Evolutionary conservation across 2,329 filamentous ascomycete species (phyloP).

Genomic region (Beauveria scarabaeidicola): DNA sequence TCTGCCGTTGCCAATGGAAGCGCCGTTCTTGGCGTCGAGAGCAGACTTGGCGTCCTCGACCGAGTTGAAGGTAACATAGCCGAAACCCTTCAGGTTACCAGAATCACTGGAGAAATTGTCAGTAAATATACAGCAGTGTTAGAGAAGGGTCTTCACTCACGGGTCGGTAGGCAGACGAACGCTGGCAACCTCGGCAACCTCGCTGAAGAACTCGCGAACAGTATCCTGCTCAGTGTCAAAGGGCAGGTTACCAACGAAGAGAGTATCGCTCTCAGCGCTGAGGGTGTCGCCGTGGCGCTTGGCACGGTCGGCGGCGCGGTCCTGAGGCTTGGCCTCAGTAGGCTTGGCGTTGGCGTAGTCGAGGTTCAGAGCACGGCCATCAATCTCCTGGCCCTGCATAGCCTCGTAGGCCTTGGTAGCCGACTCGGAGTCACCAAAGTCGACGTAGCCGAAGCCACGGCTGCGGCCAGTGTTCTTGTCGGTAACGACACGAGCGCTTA

Average conservation of each 20-base stretch:
- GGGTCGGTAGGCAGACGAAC: slow-evolving; percentile 83
- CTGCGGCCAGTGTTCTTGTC: slow-evolving; percentile 75
- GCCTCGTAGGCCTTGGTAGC: slow-evolving; percentile 64
- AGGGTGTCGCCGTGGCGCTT: slow-evolving; percentile 67
- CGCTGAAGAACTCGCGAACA: slow-evolving; percentile 65
- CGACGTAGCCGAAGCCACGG: slow-evolving; percentile 89
- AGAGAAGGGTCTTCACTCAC: slow-evolving; percentile 32
- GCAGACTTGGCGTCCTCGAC: slow-evolving; percentile 76
- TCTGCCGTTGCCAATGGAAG: slow-evolving; percentile 53
- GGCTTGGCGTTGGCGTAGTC: slow-evolving; percentile 66
- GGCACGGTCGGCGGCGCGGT: slow-evolving; percentile 56
- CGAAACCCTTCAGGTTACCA: slow-evolving; percentile 83
- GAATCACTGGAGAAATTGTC: slow-evolving; percentile 47
- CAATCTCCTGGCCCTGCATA: slow-evolving; percentile 67
- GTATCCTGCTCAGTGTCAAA: slow-evolving; percentile 74
- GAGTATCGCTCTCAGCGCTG: slow-evolving; percentile 73
- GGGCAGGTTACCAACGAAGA: slow-evolving; percentile 86
- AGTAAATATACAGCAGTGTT: not conserved
- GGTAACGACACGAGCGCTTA: slow-evolving; percentile 69
- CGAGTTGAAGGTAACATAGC: slow-evolving; percentile 76
- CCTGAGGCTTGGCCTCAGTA: slow-evolving; percentile 41
- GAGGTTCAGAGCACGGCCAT: slow-evolving; percentile 67
- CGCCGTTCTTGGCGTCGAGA: slow-evolving; percentile 61
- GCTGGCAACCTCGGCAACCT: slow-evolving; percentile 62
- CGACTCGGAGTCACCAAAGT: slow-evolving; percentile 62